Percentiles rank a stretch among this genome's conserved stretches.
These are phyloP conservation scores for Silene coronaria DNA, from an alignment of 179 eudicot genomes.

Conservation along the genomic window DNA sequence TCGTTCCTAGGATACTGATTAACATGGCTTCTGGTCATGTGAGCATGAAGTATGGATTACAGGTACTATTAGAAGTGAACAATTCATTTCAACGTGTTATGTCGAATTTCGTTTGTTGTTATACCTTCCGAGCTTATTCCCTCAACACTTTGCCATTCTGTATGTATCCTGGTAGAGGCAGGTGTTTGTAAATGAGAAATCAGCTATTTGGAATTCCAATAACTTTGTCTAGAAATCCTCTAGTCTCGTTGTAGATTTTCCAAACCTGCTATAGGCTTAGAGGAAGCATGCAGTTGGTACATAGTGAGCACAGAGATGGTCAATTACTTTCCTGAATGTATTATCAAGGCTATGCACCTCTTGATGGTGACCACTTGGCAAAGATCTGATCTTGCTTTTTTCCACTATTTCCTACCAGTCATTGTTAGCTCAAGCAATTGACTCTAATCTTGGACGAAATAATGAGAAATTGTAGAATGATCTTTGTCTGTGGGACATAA, in stretches of 20 bases:
- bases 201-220: not conserved
- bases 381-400: not conserved
- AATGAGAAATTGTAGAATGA: not conserved
- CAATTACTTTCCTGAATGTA: not conserved
- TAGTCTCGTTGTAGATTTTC: not conserved
- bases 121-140: constrained; percentile 2
- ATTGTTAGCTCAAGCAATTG: not conserved
- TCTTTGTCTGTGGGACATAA: not conserved
- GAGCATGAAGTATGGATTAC: constrained; percentile 96
- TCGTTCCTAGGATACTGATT: constrained; percentile 86
- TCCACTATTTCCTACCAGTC: not conserved
- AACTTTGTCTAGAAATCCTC: not conserved
- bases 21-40: constrained; percentile 99
- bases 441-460: not conserved
- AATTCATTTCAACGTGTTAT: not conserved
- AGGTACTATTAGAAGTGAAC: constrained; percentile 39
- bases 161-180: not conserved
- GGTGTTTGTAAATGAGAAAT: not conserved
- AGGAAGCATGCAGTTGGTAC: not conserved
- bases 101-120: not conserved
- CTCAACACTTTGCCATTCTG: not conserved
- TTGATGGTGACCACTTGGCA: constrained; percentile 7
- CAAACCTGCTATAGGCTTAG: not conserved
- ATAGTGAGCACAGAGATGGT: not conserved
- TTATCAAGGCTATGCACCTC: not conserved